Conservation (phyloP, 805 yeast genomes). For the Candida yuanshanica region DNA sequence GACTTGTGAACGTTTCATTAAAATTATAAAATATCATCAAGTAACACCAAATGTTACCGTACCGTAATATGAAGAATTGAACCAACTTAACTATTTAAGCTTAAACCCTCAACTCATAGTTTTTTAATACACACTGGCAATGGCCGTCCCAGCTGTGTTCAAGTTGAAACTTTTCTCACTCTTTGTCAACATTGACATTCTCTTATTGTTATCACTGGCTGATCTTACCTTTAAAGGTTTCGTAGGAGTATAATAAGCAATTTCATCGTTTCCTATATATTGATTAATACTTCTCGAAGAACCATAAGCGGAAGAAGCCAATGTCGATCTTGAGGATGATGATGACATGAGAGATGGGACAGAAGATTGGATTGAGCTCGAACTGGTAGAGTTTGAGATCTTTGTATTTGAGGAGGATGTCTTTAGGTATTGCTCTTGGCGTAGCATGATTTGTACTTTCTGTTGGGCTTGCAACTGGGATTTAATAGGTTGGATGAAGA, state of each 20-base stretch:
- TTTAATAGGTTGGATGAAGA: conserved; percentile 74
- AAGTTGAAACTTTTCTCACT: conserved; percentile 10
- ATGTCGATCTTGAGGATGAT: conserved; percentile 33
- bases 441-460: conserved; percentile 21
- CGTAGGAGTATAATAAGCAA: conserved; percentile 6
- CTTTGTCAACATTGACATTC: conserved; percentile 1
- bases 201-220: conserved; percentile 15
- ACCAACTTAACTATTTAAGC: background rate
- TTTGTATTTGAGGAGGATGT: conserved; percentile 10
- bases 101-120: background rate
- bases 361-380: conserved; percentile 17
- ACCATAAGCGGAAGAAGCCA: conserved; percentile 21
- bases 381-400: conserved; percentile 21
- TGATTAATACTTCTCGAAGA: conserved; percentile 12
- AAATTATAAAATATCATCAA: no score
- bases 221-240: conserved; percentile 20
- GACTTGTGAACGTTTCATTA: no score
- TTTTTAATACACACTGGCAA: background rate
- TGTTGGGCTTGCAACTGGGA: conserved; percentile 20
- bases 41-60: no score
- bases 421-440: conserved; percentile 20
- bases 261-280: conserved; percentile 4
- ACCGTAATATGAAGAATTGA: no score
- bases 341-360: conserved; percentile 38
- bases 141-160: conserved; percentile 1